Base-by-base conservation (phyloP, 1,284 basidiomycete species). In the Abortiporus biennis region DNA sequence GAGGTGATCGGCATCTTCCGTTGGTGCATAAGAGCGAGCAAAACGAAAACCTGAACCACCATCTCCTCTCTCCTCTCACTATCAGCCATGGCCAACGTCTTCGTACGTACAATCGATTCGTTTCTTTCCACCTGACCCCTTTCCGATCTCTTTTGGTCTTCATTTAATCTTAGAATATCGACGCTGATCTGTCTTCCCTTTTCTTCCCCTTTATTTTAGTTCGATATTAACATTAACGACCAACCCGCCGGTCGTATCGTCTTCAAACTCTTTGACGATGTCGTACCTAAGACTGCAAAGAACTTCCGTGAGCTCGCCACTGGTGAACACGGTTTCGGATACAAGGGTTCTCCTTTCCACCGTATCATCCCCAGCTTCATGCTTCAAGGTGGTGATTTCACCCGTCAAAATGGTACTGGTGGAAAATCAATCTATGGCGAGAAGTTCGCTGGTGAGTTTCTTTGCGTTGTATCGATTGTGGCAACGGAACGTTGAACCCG, bases 401-500 rank as follows among this genome's bases (percentile, higher is more conserved):
- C 80, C 48, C 59, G 54, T 15, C 55, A 58, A 21, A 77, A 94
- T 55, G 92, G 92, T 45, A 97, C 92, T 1, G 94, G 95, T 47
- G 91, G 90, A 42, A 85, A 85, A 65, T 91, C 85, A 20, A 97
- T 98, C 65, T 97, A 94, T 55, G 93, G 94, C 51, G 75, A 79
- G 52, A 91, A 86, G 58, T 92, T 88, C 50, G 63, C 54, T n/a
- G 85, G 84, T 82, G 40, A 47, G 68, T 27, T 4, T n/a, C n/a
- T n/a, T n/a, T n/a, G n/a, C n/a, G n/a, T n/a, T n/a, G n/a, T n/a
- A n/a, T n/a, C n/a, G n/a, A n/a, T n/a, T n/a, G n/a, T n/a, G n/a
- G n/a, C n/a, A n/a, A n/a, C n/a, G n/a, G n/a, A n/a, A n/a, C n/a
- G n/a, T n/a, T n/a, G n/a, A n/a, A n/a, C n/a, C n/a, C n/a, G n/a